Evolutionary conservation across 2,329 filamentous ascomycete species (phyloP).

Genomic region (Penicillium sp.): DNA sequence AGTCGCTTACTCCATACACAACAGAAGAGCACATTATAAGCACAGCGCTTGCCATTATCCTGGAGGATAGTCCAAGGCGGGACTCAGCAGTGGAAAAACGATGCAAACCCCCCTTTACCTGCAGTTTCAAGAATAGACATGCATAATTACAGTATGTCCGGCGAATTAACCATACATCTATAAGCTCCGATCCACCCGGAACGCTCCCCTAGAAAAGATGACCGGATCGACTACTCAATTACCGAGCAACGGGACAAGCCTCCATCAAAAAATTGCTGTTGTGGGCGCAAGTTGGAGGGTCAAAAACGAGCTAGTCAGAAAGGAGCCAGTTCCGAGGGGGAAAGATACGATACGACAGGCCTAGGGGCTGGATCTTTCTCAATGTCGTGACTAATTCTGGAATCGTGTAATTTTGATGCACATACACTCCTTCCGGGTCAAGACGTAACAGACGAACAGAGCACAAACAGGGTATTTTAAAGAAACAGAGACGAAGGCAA

Average conservation of each 20-base stretch:
- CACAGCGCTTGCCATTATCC: background rate
- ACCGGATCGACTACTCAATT: constrained; percentile 1
- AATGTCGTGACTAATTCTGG: background rate
- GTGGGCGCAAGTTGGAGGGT: background rate
- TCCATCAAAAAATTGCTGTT: background rate
- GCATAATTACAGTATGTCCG: background rate
- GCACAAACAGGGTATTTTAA: background rate
- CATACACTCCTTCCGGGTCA: background rate
- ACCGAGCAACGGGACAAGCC: background rate
- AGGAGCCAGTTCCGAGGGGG: background rate
- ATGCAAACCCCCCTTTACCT: background rate
- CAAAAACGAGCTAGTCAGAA: constrained; percentile 4
- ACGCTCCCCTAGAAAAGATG: background rate
- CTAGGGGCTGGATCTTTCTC: background rate
- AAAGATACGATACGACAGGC: background rate
- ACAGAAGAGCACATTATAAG: background rate
- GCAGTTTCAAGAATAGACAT: background rate
- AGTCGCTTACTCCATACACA: background rate
- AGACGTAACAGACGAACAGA: background rate
- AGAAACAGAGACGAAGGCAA: constrained; percentile 1
- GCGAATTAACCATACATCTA: background rate
- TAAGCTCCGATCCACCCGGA: background rate
- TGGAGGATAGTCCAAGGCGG: background rate
- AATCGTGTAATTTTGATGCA: background rate
- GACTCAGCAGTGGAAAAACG: background rate